phyloP scores from a whole-genome alignment of 2,329 filamentous ascomycete species.

The Trichoderma citrinoviride region DNA sequence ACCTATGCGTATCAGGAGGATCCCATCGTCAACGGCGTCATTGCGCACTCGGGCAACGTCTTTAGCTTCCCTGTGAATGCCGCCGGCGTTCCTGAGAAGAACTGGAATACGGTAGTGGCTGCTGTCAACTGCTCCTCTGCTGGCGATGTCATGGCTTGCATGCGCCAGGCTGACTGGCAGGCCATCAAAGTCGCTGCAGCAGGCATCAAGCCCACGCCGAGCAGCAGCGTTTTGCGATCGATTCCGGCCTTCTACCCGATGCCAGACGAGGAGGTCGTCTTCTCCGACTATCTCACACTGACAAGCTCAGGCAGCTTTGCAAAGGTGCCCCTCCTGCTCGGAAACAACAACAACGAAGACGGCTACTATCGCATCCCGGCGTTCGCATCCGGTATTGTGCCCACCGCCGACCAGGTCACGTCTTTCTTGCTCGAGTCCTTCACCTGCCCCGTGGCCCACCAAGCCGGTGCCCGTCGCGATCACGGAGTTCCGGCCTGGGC shows the following conservation, averaged over 20 bases:
- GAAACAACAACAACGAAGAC: conserved; percentile 46
- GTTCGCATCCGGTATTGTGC: conserved; percentile 38
- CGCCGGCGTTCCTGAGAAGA: conserved; percentile 33
- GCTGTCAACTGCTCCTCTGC: conserved; percentile 39
- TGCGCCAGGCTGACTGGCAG: conserved; percentile 37
- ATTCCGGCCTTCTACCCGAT: conserved; percentile 43
- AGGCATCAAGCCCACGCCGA: conserved; percentile 33
- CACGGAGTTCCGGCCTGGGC: conserved; percentile 42
- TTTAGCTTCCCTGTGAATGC: conserved; percentile 46
- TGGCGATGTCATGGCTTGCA: conserved; percentile 36
- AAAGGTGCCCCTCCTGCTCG: conserved; percentile 42
- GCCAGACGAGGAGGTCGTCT: conserved; percentile 41
- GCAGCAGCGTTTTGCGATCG: conserved; percentile 38
- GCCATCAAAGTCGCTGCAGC: conserved; percentile 39
- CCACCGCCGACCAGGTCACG: conserved; percentile 38
- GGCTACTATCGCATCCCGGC: conserved; percentile 48
- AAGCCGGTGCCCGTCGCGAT: conserved; percentile 36
- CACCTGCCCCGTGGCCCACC: conserved; percentile 44
- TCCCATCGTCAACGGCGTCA: conserved; percentile 48
- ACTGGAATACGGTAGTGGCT: conserved; percentile 43
- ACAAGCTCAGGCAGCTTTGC: conserved; percentile 39
- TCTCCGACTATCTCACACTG: conserved; percentile 39
- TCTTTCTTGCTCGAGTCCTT: conserved; percentile 46
- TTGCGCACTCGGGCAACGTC: conserved; percentile 46
- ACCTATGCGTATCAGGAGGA: conserved; percentile 49